Percentiles rank a stretch among this genome's conserved stretches.
These are phyloP conservation scores for Tirmania nivea DNA, from an alignment of 495 filamentous ascomycete species.

Conservation along the genomic window DNA sequence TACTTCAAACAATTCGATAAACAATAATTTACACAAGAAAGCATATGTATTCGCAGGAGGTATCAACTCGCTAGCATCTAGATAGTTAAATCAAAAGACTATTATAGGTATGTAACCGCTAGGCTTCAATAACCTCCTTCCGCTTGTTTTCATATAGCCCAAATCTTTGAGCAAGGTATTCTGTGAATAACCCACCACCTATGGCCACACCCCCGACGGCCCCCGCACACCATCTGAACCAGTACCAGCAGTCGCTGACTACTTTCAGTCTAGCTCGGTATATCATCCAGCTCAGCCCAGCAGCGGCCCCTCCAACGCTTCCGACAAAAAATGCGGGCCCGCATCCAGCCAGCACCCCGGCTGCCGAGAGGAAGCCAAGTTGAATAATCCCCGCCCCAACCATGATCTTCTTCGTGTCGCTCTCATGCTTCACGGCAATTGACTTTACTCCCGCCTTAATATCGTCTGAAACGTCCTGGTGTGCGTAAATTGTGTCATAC, in stretches of 20 bases:
- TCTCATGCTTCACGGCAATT: slow-evolving; percentile 74
- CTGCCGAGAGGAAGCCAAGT: slow-evolving; percentile 54
- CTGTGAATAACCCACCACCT: slow-evolving; percentile 33
- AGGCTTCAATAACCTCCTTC: neutral
- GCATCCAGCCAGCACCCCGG: slow-evolving; percentile 49
- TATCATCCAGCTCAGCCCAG: slow-evolving; percentile 69
- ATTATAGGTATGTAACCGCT: too few relatives aligned
- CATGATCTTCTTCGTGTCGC: slow-evolving; percentile 69
- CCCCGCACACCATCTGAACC: slow-evolving; percentile 63
- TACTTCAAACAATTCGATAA: too few relatives aligned
- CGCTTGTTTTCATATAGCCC: slow-evolving; percentile 12
- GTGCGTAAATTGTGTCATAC: slow-evolving; percentile 98
- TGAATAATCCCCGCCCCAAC: slow-evolving; percentile 53
- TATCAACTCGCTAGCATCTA: too few relatives aligned
- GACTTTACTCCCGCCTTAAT: slow-evolving; percentile 83
- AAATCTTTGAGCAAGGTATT: slow-evolving; percentile 31
- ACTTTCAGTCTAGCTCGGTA: slow-evolving; percentile 64
- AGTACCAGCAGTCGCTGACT: slow-evolving; percentile 84
- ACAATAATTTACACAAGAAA: too few relatives aligned
- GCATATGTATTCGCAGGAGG: too few relatives aligned
- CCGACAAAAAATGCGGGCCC: slow-evolving; percentile 71
- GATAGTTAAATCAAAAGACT: too few relatives aligned
- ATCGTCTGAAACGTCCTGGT: slow-evolving; percentile 96
- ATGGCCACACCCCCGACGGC: slow-evolving; percentile 44
- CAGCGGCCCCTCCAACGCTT: slow-evolving; percentile 60